Evolutionary conservation across 1,284 basidiomycete genomes (phyloP).

Genomic region (Ganoderma meredithae): DNA sequence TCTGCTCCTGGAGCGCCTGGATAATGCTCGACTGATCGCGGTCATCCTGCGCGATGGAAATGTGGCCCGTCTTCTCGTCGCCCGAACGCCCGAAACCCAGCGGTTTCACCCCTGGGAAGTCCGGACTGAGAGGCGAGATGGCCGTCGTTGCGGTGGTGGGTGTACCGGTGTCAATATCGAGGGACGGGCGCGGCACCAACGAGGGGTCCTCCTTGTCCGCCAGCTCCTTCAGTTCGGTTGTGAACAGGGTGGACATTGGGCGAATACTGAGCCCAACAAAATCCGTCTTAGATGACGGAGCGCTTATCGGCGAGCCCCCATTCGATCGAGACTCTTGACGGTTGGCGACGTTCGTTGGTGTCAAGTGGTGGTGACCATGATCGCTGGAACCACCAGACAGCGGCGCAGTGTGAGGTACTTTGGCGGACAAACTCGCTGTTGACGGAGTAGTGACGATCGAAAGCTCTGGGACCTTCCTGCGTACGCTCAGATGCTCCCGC

Average conservation of each 20-base stretch:
- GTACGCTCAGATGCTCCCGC: conserved; percentile 33
- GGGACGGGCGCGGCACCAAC: conserved; percentile 42
- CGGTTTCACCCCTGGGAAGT: conserved; percentile 36
- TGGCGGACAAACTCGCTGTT: conserved; percentile 16
- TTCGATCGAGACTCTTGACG: conserved; percentile 21
- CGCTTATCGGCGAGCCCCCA: conserved; percentile 55
- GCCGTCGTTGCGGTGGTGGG: conserved; percentile 48
- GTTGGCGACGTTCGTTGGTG: conserved; percentile 33
- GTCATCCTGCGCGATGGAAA: conserved; percentile 48
- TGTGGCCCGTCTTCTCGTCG: conserved; percentile 44
- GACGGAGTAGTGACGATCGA: conserved; percentile 40
- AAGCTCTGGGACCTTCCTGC: conserved; percentile 40
- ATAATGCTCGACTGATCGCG: conserved; percentile 52
- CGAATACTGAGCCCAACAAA: conserved; percentile 75
- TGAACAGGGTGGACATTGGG: conserved; percentile 80
- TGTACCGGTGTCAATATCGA: conserved; percentile 55
- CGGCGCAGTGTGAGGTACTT: conserved; percentile 30
- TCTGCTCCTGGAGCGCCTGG: conserved; percentile 67
- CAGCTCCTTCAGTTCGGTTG: conserved; percentile 71
- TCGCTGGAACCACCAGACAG: conserved; percentile 34
- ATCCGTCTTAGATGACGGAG: conserved; percentile 65
- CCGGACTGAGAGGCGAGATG: conserved; percentile 63
- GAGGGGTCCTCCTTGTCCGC: conserved; percentile 43
- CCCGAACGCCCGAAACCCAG: conserved; percentile 40
- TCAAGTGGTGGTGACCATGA: conserved; percentile 31